Conservation (phyloP, 768 basidiomycete genomes). For the Chalciporus pseudorubinellus region DNA sequence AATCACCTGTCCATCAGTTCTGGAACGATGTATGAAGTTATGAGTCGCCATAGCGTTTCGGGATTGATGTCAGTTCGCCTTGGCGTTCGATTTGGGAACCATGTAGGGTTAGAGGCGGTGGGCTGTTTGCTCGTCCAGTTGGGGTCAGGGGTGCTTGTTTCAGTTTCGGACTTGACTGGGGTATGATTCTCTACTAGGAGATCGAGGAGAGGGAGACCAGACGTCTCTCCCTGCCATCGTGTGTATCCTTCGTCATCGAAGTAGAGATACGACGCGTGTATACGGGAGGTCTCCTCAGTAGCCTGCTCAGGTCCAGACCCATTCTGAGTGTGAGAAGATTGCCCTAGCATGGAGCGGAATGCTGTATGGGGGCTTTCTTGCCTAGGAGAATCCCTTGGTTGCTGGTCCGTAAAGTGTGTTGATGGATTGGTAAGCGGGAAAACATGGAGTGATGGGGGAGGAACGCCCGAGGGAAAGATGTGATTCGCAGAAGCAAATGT, state of each 20-base stretch:
- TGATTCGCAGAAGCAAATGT: slow-evolving; percentile 42
- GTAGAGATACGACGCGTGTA: slow-evolving; percentile 80
- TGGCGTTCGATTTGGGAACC: slow-evolving; percentile 83
- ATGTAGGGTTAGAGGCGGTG: slow-evolving; percentile 45
- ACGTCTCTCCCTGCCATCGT: slow-evolving; percentile 90
- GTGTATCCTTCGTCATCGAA: slow-evolving; percentile 87
- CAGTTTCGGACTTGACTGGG: slow-evolving; percentile 36
- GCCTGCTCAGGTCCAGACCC: slow-evolving; percentile 40
- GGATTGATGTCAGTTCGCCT: slow-evolving; percentile 79
- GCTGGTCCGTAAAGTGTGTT: slow-evolving; percentile 61
- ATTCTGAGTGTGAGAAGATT: too few relatives aligned
- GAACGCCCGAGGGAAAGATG: slow-evolving; percentile 54
- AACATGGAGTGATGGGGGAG: slow-evolving; percentile 74
- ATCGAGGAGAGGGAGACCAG: slow-evolving; percentile 86
- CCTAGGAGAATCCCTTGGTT: slow-evolving; percentile 42
- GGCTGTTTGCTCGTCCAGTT: slow-evolving; percentile 32
- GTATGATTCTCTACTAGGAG: slow-evolving; percentile 72
- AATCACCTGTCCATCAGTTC: slow-evolving; percentile 91
- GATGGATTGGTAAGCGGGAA: slow-evolving; percentile 82
- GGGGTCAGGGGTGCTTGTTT: slow-evolving; percentile 25
- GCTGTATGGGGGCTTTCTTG: slow-evolving; percentile 45
- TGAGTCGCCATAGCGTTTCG: slow-evolving; percentile 81
- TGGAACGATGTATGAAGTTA: slow-evolving; percentile 82
- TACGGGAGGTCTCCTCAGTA: slow-evolving; percentile 56
- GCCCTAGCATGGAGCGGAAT: slow-evolving; percentile 41